Conservation (phyloP, 2,329 filamentous ascomycete species). For the Acrocalymma vagum region DNA sequence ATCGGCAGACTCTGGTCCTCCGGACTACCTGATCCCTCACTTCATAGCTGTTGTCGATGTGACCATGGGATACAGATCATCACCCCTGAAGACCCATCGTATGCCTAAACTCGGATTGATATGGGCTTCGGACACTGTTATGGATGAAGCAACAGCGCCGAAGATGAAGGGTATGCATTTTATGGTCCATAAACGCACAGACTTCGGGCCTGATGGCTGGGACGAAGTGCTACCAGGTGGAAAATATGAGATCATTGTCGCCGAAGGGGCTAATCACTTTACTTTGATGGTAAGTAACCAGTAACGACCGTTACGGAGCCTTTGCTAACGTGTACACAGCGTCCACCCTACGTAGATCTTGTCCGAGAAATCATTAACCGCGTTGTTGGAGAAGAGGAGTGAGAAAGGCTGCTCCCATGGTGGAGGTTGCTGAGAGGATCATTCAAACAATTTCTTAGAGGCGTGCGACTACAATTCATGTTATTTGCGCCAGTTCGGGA, state of each 20-base stretch:
- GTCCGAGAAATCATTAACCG: no score
- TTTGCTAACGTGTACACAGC: no score
- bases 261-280: constrained; percentile 49
- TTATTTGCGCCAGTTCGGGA: no score
- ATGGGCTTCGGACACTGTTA: constrained; percentile 59
- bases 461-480: no score
- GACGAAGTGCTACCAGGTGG: constrained; percentile 51
- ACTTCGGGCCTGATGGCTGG: constrained; percentile 59
- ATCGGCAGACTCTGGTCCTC: constrained; percentile 20
- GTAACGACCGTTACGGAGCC: constrained; percentile 1
- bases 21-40: constrained; percentile 60
- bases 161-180: constrained; percentile 56
- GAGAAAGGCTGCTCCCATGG: no score
- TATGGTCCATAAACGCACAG: constrained; percentile 56
- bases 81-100: constrained; percentile 21
- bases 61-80: constrained; percentile 53
- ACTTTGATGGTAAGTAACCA: constrained; percentile 44
- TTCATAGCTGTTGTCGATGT: constrained; percentile 60
- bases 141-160: constrained; percentile 38
- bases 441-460: no score
- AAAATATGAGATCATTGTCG: constrained; percentile 42
- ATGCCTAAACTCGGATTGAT: constrained; percentile 54
- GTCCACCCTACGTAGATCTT: no score
- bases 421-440: no score
- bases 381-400: no score